Evolutionary conservation across 345 rosid genomes (phyloP).

Genomic region (Ceriops decandra): DNA sequence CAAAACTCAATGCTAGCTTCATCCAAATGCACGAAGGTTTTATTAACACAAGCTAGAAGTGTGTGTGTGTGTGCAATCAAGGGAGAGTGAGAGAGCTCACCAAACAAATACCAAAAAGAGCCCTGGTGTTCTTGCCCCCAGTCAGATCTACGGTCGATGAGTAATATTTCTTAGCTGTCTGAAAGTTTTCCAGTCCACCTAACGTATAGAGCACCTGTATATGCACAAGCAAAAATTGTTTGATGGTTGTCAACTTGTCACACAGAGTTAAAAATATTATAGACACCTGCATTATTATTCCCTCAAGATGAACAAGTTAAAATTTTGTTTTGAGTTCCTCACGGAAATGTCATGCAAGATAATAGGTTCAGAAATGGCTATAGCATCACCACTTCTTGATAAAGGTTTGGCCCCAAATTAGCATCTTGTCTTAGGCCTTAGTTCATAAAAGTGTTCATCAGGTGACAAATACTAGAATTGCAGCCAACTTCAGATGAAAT

Average conservation of each 20-base stretch:
- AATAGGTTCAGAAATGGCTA: too few species aligned
- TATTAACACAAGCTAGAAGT: background rate
- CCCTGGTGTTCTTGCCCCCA: slow-evolving; percentile 90
- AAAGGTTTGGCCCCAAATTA: too few species aligned
- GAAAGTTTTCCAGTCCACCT: slow-evolving; percentile 85
- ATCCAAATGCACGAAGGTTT: background rate
- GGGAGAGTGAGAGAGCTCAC: slow-evolving; percentile 40
- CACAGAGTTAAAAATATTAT: background rate
- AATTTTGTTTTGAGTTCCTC: background rate
- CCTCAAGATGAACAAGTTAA: background rate
- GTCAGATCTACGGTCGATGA: slow-evolving; percentile 79
- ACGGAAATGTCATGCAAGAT: background rate
- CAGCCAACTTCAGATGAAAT: too few species aligned
- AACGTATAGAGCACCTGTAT: slow-evolving; percentile 84
- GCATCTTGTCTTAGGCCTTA: too few species aligned
- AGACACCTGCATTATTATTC: background rate
- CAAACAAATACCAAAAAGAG: slow-evolving; percentile 85
- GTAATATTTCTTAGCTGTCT: slow-evolving; percentile 83
- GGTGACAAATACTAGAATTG: too few species aligned
- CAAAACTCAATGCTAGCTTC: background rate
- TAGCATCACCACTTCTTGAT: too few species aligned
- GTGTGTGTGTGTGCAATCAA: too few species aligned
- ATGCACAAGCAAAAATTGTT: slow-evolving; percentile 13
- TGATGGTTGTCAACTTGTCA: background rate
- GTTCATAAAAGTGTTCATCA: too few species aligned